Base-by-base conservation (phyloP, 129 eudicot species). In the Lactuca saligna region DNA sequence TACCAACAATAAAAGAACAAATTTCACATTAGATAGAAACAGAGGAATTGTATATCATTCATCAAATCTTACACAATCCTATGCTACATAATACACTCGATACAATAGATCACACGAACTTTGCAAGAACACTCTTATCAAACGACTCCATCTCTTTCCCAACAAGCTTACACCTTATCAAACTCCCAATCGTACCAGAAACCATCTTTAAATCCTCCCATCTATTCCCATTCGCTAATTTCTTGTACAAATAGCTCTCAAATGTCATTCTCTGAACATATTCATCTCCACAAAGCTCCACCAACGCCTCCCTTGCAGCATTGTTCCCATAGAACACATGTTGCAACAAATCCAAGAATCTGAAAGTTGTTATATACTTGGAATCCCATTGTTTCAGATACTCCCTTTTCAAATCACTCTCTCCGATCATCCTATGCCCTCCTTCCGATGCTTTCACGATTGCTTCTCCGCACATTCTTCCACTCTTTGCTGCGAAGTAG, bases 231-330 rank as follows among this genome's bases (percentile, higher is more conserved):
- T 89, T 81, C 2, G 84, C 96, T 56, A 92, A 84, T 15, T 83
- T 90, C 88, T 92, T 92, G 66, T 92, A 89, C 86, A 92, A 68
- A 70, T 92, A 92, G 66, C 98, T 92, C 48, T 92, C 98, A 46
- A 92, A 92, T 4, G 98, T 92, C 96, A 92, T 92, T 81, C 85
- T 85, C 78, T 92, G 98, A 60, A 92, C 98, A 62, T 92, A 92
- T 69, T 89, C 96, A 66, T 92, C 96, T 1, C 91, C 96, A 71
- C 98, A 92, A 85, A 92, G 84, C 85, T 92, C 98, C 69, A 92
- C 98, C 51, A 92, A 84, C 3, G 98, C 96, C 76, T 92, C 98
- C 78, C 96, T 84, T 29, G 96, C 98, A 20, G 96, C 91, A 72
- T 92, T 89, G 62, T 90, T 89, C 59, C 98, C 75, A 81, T 92